Evolutionary conservation across 768 basidiomycete genomes (phyloP), one percentile per base, ranked within the genome.

Genomic region (Amanita inopinata): DNA sequence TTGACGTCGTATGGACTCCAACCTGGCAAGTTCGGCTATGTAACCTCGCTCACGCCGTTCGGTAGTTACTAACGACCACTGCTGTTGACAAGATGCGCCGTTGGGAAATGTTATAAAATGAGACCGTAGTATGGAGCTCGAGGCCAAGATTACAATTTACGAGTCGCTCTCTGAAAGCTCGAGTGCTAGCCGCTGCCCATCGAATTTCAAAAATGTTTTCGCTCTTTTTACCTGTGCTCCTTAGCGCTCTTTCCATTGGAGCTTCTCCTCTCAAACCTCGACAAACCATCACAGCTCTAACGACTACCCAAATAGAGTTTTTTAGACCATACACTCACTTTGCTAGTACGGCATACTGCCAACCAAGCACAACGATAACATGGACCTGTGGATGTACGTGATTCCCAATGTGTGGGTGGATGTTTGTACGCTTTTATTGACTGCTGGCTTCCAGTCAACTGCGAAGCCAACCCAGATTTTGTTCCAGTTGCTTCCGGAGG

Each of bases 361-460:
- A 50, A 2, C 57, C 69, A 11, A 32, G 58, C 4, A 48, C 54
- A 20, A 71, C 69, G 3, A 40, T 63, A 18, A 55, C 61, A 25
- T 75, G 73, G 73, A 49, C 60, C 22, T 75, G 73, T 43, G 71
- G 73, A 52, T 46, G 69, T 70, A 37, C 5, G 64, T 59, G 37
- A 46, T 47, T 30, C 27, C 7, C n/a, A n/a, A 28, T 28, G n/a
- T 28, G 27, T 7, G 27, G 27, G 7, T 7, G n/a, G 27, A 6
- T 45, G 12, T 4, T 28, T 28, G 27, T 7, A 28, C 7, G n/a
- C 7, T 28, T 28, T n/a, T 28, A 7, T 7, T 28, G 27, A 7
- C 7, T 28, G 27, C 27, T n/a, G 7, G 27, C 7, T 28, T 28
- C n/a, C 17, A 69, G 70, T 51, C 2, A 63, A 61, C 40, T 71